Conservation (phyloP, 2,329 filamentous ascomycete species). For the Talaromyces albobiverticillius region DNA sequence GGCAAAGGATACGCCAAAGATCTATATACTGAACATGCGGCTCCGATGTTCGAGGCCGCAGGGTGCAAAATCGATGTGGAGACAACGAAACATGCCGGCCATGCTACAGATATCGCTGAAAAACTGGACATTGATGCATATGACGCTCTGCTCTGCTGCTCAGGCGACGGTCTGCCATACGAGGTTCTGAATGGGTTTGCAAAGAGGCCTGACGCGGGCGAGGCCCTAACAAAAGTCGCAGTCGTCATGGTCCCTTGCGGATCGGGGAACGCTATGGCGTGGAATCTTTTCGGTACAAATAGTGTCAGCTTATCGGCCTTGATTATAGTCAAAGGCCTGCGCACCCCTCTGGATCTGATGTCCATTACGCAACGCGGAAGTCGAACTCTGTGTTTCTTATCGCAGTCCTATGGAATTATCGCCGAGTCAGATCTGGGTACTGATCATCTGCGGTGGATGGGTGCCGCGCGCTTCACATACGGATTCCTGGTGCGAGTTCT, state of each 20-base stretch:
- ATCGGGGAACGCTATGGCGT: conserved; percentile 89
- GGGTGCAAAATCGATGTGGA: conserved; percentile 72
- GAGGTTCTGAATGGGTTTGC: conserved; percentile 94
- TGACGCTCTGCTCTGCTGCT: conserved; percentile 85
- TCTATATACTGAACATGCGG: conserved; percentile 71
- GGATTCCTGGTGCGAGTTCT: conserved; percentile 78
- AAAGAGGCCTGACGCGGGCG: conserved; percentile 68
- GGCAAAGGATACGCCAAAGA: conserved; percentile 75
- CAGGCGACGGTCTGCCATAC: conserved; percentile 85
- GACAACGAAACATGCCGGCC: conserved; percentile 67
- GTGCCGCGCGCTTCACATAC: conserved; percentile 75
- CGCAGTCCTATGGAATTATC: conserved; percentile 83
- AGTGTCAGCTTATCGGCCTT: conserved; percentile 73
- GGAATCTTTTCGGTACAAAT: conserved; percentile 81
- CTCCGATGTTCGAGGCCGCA: conserved; percentile 79
- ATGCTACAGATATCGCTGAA: conserved; percentile 74
- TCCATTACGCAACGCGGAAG: conserved; percentile 79
- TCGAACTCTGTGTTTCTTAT: conserved; percentile 81
- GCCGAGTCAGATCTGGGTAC: conserved; percentile 89
- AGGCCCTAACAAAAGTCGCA: conserved; percentile 72
- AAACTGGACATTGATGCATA: conserved; percentile 73
- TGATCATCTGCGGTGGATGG: conserved; percentile 92
- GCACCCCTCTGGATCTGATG: conserved; percentile 79
- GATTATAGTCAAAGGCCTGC: conserved; percentile 79
- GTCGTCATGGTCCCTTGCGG: conserved; percentile 88